Percentiles rank a stretch among this genome's conserved stretches.
Conservation (phyloP, 2,329 filamentous ascomycete species). For the Cordyceps tenuipes region DNA sequence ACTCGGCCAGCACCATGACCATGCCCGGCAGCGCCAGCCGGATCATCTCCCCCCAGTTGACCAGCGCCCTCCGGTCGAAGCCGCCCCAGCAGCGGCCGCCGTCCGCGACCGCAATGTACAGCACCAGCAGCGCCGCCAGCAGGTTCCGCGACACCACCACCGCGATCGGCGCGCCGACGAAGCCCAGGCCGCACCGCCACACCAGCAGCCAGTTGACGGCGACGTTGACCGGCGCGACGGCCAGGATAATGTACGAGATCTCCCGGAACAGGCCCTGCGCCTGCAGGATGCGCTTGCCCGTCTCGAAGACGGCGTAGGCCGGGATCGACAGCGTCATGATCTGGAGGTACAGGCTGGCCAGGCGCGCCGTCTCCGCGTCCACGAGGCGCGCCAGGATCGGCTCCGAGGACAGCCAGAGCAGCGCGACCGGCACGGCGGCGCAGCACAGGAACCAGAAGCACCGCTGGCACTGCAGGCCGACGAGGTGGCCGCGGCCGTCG, state of each 20-base stretch:
- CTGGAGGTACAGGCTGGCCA: slow-evolving; percentile 65
- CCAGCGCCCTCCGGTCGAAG: slow-evolving; percentile 59
- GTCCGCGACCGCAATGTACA: slow-evolving; percentile 67
- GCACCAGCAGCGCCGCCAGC: slow-evolving; percentile 63
- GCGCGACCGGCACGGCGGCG: slow-evolving; percentile 63
- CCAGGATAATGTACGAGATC: slow-evolving; percentile 65
- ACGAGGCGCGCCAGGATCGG: slow-evolving; percentile 45
- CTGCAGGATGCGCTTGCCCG: slow-evolving; percentile 72
- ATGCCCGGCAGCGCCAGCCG: slow-evolving; percentile 80
- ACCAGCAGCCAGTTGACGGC: slow-evolving; percentile 73
- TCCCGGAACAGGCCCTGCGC: slow-evolving; percentile 74
- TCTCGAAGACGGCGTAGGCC: slow-evolving; percentile 68
- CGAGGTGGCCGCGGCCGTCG: slow-evolving; percentile 79
- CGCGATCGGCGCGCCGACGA: slow-evolving; percentile 73
- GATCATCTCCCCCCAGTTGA: slow-evolving; percentile 76
- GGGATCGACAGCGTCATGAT: slow-evolving; percentile 68
- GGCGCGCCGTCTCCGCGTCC: slow-evolving; percentile 51
- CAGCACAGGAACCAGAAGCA: slow-evolving; percentile 71
- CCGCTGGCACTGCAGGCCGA: slow-evolving; percentile 72
- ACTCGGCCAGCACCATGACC: slow-evolving; percentile 90
- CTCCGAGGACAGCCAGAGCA: slow-evolving; percentile 65
- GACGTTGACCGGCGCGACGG: slow-evolving; percentile 69
- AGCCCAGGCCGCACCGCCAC: slow-evolving; percentile 59
- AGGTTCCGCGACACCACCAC: slow-evolving; percentile 71
- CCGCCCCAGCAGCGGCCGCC: slow-evolving; percentile 79